Evolutionary conservation across 2,329 filamentous ascomycete genomes (phyloP).

Genomic region (Cladosporium cucumerinum): DNA sequence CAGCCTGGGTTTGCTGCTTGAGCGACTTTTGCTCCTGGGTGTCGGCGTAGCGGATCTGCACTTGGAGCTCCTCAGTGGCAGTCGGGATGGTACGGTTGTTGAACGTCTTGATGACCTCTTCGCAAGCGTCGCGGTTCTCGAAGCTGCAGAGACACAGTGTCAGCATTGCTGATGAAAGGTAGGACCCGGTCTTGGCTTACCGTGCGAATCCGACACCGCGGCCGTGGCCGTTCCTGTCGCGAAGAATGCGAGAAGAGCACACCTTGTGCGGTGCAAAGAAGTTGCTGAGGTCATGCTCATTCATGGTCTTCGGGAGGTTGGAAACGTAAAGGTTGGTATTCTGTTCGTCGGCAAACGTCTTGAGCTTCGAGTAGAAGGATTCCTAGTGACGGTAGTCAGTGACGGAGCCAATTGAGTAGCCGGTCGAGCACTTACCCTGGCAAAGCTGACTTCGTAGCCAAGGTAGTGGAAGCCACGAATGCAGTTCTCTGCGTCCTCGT

Average conservation of each 20-base stretch:
- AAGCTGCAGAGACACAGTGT: constrained; percentile 58
- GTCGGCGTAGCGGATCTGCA: constrained; percentile 94
- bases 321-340: constrained; percentile 98
- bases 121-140: constrained; percentile 81
- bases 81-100: constrained; percentile 63
- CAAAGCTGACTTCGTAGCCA: constrained; percentile 97
- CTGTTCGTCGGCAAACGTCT: constrained; percentile 82
- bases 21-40: constrained; percentile 95
- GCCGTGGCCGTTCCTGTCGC: constrained; percentile 85
- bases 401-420: constrained; percentile 14
- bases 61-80: constrained; percentile 71
- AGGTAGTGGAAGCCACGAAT: constrained; percentile 93
- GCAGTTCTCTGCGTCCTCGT: constrained; percentile 86
- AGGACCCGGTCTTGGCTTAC: constrained; percentile 49
- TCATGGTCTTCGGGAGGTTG: constrained; percentile 88
- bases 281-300: constrained; percentile 76
- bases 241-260: constrained; percentile 90
- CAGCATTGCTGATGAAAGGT: constrained; percentile 14
- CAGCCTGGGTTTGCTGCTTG: constrained; percentile 92
- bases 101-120: constrained; percentile 81
- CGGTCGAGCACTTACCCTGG: constrained; percentile 61
- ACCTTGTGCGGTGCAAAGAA: constrained; percentile 80
- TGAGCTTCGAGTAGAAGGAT: constrained; percentile 96
- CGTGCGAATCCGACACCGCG: constrained; percentile 96
- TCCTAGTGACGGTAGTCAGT: constrained; percentile 56